Conservation (phyloP, 805 yeast species). For the Candida namnaoensis region DNA sequence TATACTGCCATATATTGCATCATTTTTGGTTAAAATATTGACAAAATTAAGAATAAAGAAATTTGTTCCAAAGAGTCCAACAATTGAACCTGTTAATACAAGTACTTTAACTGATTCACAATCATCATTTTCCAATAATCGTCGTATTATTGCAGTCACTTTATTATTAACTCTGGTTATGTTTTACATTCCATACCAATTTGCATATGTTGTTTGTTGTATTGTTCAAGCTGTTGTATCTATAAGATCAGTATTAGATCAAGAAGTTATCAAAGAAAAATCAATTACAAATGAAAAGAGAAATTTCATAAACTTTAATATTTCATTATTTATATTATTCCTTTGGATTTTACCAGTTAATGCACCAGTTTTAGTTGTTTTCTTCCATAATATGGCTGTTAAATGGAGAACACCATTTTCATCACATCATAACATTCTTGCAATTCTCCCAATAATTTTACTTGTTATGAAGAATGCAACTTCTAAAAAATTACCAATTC, state of each 20-base stretch:
- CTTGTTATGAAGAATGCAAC: constrained; percentile 46
- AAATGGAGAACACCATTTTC: constrained; percentile 80
- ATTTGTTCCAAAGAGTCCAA: background rate
- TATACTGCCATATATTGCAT: constrained; percentile 8
- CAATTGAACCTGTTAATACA: no score
- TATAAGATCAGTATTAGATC: constrained; percentile 21
- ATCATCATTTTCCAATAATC: constrained; percentile 6
- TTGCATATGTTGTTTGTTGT: constrained; percentile 57
- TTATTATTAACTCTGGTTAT: constrained; percentile 38
- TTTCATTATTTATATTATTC: constrained; percentile 59
- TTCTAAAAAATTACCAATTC: constrained; percentile 36
- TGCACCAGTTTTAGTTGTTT: constrained; percentile 70
- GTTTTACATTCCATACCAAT: constrained; percentile 71
- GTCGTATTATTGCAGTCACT: constrained; percentile 24
- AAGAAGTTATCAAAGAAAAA: constrained; percentile 8
- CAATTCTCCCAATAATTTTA: constrained; percentile 65
- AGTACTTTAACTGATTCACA: no score
- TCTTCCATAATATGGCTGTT: constrained; percentile 68
- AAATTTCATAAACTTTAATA: constrained; percentile 46
- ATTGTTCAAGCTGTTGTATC: constrained; percentile 50
- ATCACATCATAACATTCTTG: constrained; percentile 76
- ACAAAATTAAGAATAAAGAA: constrained; percentile 6
- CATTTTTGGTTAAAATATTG: constrained; percentile 8
- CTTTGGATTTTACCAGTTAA: constrained; percentile 75
- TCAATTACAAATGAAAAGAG: constrained; percentile 6